phyloP scores from a whole-genome alignment of 2,329 filamentous ascomycete species.

The Aspergillus jensenii region DNA sequence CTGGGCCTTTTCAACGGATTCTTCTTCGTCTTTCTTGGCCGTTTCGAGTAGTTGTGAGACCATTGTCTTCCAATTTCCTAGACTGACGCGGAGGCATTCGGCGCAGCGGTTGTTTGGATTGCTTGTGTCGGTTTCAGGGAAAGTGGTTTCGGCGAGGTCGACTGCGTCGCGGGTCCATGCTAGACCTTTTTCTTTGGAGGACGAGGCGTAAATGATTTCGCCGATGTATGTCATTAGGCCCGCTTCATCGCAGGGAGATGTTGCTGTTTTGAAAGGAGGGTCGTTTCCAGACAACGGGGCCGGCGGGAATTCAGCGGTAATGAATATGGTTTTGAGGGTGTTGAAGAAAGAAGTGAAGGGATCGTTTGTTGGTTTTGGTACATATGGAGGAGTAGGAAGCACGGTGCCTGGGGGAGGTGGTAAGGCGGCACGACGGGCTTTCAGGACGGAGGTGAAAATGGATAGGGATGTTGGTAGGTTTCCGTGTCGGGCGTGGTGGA shows the following conservation, averaged over 20 bases:
- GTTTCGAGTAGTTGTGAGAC: conserved; percentile 61
- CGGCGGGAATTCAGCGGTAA: conserved; percentile 65
- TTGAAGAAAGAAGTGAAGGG: conserved; percentile 37
- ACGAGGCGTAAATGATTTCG: conserved; percentile 80
- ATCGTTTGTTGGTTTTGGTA: conserved; percentile 22
- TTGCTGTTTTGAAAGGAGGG: conserved; percentile 62
- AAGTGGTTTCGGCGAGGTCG: conserved; percentile 70
- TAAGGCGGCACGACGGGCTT: conserved; percentile 66
- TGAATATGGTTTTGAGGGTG: conserved; percentile 44
- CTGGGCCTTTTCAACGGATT: conserved; percentile 33
- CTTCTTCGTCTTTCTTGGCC: conserved; percentile 36
- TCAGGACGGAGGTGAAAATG: conserved; percentile 80
- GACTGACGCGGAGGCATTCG: conserved; percentile 72
- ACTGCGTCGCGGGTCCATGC: conserved; percentile 90
- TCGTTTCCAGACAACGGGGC: conserved; percentile 69
- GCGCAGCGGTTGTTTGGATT: conserved; percentile 63
- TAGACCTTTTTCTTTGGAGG: conserved; percentile 68
- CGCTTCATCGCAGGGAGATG: conserved; percentile 78
- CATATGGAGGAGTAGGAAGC: conserved; percentile 24
- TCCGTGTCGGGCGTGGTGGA: conserved; percentile 70
- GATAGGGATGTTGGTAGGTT: conserved; percentile 71
- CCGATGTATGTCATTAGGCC: conserved; percentile 87
- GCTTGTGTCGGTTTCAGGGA: conserved; percentile 33
- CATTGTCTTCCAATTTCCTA: conserved; percentile 84
- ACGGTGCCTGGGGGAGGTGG: conserved; percentile 32